phyloP scores from a whole-genome alignment of 192 early-diverging fungal genomes.

The Umbelopsis isabellina region DNA sequence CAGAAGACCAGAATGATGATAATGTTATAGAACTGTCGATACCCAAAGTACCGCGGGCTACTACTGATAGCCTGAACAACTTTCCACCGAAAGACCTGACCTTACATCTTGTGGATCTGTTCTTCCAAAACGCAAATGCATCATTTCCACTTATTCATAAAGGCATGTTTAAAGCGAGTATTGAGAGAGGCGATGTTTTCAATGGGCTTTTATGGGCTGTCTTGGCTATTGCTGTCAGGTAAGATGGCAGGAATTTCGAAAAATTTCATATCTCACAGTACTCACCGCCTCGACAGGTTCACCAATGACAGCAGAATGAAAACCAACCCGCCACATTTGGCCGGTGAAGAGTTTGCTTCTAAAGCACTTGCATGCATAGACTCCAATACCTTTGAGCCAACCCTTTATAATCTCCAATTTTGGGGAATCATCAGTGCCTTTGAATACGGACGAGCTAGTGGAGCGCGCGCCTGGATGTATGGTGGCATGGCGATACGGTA shows the following conservation, averaged over 20 bases:
- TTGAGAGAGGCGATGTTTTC: conserved; percentile 47
- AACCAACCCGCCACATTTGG: conserved; percentile 49
- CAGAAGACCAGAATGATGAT: conserved; percentile 4
- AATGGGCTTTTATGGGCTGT: conserved; percentile 49
- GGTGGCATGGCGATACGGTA: conserved; percentile 52
- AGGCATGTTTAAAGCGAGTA: conserved; percentile 44
- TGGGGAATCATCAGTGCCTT: conserved; percentile 39
- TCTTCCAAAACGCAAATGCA: conserved; percentile 50
- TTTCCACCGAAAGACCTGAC: conserved; percentile 49
- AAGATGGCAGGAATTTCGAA: background rate
- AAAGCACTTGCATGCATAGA: conserved; percentile 46
- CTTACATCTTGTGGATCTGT: conserved; percentile 47
- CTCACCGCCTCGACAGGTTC: conserved; percentile 25
- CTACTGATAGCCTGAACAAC: conserved; percentile 22
- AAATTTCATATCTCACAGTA: too few relatives aligned
- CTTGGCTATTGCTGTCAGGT: conserved; percentile 51
- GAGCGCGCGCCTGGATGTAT: conserved; percentile 54
- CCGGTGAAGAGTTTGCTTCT: conserved; percentile 52
- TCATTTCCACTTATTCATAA: conserved; percentile 53
- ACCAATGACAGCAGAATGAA: conserved; percentile 48
- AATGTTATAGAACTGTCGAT: background rate
- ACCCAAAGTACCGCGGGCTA: background rate
- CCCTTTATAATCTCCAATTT: conserved; percentile 48
- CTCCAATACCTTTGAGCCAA: conserved; percentile 43
- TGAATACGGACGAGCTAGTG: conserved; percentile 38